Evolutionary conservation across 352 stramenopile genomes (phyloP).

Genomic region (Pythium dissimile): DNA sequence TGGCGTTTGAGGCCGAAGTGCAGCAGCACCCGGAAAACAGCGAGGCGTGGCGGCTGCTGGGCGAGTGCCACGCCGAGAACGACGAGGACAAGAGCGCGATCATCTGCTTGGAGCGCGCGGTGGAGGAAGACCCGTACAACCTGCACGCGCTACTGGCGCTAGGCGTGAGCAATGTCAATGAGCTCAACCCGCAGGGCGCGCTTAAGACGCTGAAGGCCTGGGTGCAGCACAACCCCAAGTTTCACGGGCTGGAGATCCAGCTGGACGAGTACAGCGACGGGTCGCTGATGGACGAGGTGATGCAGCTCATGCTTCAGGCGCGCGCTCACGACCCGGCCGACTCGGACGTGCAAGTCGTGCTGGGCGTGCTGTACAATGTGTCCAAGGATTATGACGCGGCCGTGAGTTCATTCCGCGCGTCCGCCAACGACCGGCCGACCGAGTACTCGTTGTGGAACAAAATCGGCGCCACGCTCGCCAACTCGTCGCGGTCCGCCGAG

Average conservation of each 20-base stretch:
- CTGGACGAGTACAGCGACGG: constrained; percentile 88
- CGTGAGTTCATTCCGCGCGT: constrained; percentile 85
- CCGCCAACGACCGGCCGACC: constrained; percentile 72
- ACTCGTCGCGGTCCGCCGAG: constrained; percentile 91
- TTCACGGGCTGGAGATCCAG: constrained; percentile 90
- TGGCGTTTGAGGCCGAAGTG: constrained; percentile 94
- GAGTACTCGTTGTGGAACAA: constrained; percentile 99
- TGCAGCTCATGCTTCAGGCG: constrained; percentile 93
- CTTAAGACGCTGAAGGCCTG: constrained; percentile 93
- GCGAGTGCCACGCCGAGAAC: constrained; percentile 94
- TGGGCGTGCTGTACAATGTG: constrained; percentile 98
- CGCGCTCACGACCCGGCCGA: constrained; percentile 72
- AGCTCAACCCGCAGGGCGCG: constrained; percentile 92
- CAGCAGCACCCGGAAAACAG: constrained; percentile 93
- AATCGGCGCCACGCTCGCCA: constrained; percentile 95
- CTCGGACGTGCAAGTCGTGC: constrained; percentile 85
- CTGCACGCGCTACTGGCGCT: constrained; percentile 91
- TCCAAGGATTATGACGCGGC: constrained; percentile 95
- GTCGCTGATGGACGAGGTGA: constrained; percentile 91
- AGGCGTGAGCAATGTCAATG: constrained; percentile 96
- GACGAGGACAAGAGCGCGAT: constrained; percentile 96
- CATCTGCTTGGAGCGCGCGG: constrained; percentile 89
- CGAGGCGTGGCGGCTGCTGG: constrained; percentile 93
- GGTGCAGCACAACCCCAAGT: constrained; percentile 97
- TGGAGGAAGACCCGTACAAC: constrained; percentile 95